These are phyloP conservation scores for Fusarium sterilihyphosum DNA, from an alignment of 2,329 filamentous ascomycete species.

Conservation along the genomic window DNA sequence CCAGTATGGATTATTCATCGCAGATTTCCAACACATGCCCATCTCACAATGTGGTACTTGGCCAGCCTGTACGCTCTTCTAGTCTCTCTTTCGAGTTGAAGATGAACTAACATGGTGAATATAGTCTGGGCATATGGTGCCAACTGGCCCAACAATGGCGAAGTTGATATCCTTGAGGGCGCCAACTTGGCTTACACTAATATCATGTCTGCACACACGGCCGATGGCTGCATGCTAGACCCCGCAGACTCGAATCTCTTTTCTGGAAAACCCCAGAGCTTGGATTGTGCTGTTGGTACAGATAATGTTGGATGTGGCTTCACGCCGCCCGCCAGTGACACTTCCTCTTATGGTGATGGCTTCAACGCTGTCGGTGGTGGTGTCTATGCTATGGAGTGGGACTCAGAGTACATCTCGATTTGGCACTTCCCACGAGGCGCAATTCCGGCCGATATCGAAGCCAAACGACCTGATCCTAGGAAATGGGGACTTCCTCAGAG, in stretches of 20 bases:
- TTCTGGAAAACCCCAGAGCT: conserved; percentile 42
- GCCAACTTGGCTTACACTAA: conserved; percentile 70
- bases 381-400: conserved; percentile 78
- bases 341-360: conserved; percentile 65
- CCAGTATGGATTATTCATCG: conserved; percentile 73
- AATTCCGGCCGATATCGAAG: conserved; percentile 73
- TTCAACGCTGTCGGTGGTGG: conserved; percentile 76
- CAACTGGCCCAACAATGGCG: conserved; percentile 71
- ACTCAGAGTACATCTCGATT: conserved; percentile 71
- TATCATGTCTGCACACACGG: conserved; percentile 70
- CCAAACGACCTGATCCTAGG: conserved; percentile 67
- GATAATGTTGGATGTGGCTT: conserved; percentile 59
- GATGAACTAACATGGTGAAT: conserved; percentile 7
- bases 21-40: conserved; percentile 80
- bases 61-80: conserved; percentile 69
- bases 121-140: conserved; percentile 63
- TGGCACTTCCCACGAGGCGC: conserved; percentile 78
- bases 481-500: conserved; percentile 76
- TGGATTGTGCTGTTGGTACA: conserved; percentile 51
- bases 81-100: background rate
- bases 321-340: conserved; percentile 52
- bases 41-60: conserved; percentile 75
- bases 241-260: conserved; percentile 32
- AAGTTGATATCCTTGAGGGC: conserved; percentile 77
- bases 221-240: conserved; percentile 46